Conservation (phyloP, 345 rosid genomes). For the Jatropha curcas region DNA sequence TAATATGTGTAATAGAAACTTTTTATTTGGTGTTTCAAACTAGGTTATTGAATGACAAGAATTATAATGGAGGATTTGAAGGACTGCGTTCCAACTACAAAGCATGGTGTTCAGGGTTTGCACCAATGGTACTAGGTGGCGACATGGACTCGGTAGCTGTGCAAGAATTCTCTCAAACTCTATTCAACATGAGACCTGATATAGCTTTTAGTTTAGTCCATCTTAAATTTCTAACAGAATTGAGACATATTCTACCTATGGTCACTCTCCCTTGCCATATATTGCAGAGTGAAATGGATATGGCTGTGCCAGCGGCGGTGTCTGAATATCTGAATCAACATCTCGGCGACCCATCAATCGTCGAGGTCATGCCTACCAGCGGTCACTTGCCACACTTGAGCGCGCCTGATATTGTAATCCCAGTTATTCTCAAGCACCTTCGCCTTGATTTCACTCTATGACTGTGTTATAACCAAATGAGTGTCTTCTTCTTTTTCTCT, state of each 20-base stretch:
- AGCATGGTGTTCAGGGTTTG: slow-evolving; percentile 21
- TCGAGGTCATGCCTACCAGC: slow-evolving; percentile 6
- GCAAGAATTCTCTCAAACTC: slow-evolving; percentile 13
- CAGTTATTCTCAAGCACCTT: slow-evolving; percentile 11
- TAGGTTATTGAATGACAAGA: slow-evolving; percentile 12
- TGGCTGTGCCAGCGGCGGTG: not conserved
- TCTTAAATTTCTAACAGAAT: not conserved
- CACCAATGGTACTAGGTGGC: slow-evolving; percentile 15
- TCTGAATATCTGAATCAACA: slow-evolving; percentile 8
- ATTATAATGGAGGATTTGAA: slow-evolving; percentile 14
- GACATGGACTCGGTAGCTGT: slow-evolving; percentile 16
- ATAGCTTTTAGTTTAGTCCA: slow-evolving; percentile 11
- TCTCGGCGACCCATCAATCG: slow-evolving; percentile 9
- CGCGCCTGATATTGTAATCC: slow-evolving; percentile 15
- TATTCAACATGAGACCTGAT: slow-evolving; percentile 19
- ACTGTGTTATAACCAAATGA: too few relatives aligned
- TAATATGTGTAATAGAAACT: too few relatives aligned
- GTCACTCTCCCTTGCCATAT: slow-evolving; percentile 11
- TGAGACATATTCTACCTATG: slow-evolving; percentile 3
- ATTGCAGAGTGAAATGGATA: not conserved
- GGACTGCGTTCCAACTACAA: slow-evolving; percentile 14
- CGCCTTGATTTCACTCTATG: not conserved
- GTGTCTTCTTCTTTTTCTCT: too few relatives aligned
- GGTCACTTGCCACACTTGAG: slow-evolving; percentile 24
- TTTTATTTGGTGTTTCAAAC: not conserved